Percentiles rank a stretch among this genome's conserved stretches.
These are phyloP conservation scores for Ophiostoma sp. DNA, from an alignment of 2,329 filamentous ascomycete genomes.

Conservation along the genomic window DNA sequence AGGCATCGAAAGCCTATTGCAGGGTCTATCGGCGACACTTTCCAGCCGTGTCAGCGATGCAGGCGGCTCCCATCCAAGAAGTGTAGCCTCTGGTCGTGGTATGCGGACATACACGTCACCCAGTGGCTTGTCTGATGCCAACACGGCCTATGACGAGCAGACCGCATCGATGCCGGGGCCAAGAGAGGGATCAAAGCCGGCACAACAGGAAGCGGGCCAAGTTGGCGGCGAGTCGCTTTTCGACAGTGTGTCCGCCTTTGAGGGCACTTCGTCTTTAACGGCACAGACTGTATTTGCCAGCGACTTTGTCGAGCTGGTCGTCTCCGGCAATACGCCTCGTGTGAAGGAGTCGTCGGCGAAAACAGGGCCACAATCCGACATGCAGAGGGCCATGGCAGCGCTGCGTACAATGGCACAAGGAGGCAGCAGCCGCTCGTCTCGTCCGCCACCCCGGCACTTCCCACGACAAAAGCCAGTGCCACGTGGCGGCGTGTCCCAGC, in stretches of 20 bases:
- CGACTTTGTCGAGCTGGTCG: neutral
- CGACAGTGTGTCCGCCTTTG: neutral
- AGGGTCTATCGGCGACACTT: neutral
- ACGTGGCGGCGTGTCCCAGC: conserved; percentile 48
- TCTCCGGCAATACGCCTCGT: neutral
- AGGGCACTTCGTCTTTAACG: neutral
- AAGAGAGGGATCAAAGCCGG: neutral
- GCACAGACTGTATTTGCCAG: neutral
- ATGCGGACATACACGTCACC: neutral
- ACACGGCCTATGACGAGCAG: neutral
- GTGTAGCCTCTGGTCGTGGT: neutral
- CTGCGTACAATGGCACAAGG: conserved; percentile 51
- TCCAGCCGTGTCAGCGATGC: neutral
- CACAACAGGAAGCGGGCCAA: neutral
- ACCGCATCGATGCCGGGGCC: neutral
- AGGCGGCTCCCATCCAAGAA: neutral
- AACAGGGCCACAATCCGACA: conserved; percentile 37
- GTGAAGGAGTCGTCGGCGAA: neutral
- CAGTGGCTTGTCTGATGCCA: neutral
- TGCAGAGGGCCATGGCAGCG: conserved; percentile 53
- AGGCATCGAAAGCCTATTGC: neutral
- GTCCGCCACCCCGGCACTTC: conserved; percentile 40
- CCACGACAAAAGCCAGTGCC: conserved; percentile 49
- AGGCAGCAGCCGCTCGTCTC: conserved; percentile 43
- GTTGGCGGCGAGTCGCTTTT: neutral